Conservation (phyloP, 129 eudicot species). For the Arctium lappa region DNA sequence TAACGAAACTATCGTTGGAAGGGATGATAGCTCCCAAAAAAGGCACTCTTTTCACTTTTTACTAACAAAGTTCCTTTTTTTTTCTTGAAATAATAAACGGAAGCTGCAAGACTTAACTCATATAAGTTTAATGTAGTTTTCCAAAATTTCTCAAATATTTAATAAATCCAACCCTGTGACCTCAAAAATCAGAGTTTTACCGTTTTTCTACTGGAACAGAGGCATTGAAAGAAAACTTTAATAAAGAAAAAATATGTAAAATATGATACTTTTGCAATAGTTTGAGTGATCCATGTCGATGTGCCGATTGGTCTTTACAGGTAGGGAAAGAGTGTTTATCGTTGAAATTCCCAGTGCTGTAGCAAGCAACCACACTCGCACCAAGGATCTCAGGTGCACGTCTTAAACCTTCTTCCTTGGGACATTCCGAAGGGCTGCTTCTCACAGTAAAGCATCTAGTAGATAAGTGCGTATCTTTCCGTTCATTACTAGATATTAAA, state of each 20-base stretch:
- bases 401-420: constrained; percentile 49
- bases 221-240: not conserved
- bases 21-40: not conserved
- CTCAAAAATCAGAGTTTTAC: not conserved
- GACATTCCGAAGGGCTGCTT: constrained; percentile 31
- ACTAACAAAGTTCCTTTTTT: not conserved
- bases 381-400: constrained; percentile 70
- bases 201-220: not conserved
- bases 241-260: constrained; percentile 10
- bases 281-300: constrained; percentile 36
- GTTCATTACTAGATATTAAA: constrained; percentile 60
- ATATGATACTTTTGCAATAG: constrained; percentile 58
- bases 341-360: constrained; percentile 35
- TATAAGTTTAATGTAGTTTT: not conserved
- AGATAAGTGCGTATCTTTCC: constrained; percentile 51
- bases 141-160: not conserved
- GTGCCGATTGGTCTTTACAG: constrained; percentile 42
- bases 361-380: constrained; percentile 77
- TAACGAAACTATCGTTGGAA: not conserved
- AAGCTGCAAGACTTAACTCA: not conserved
- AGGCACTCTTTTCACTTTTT: not conserved
- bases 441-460: constrained; percentile 54
- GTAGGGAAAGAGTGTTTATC: constrained; percentile 44
- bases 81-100: not conserved
- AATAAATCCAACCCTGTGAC: constrained; percentile 3